Base-by-base conservation (phyloP, 164 flowering plant genomes). In the Pachysandra terminalis region DNA sequence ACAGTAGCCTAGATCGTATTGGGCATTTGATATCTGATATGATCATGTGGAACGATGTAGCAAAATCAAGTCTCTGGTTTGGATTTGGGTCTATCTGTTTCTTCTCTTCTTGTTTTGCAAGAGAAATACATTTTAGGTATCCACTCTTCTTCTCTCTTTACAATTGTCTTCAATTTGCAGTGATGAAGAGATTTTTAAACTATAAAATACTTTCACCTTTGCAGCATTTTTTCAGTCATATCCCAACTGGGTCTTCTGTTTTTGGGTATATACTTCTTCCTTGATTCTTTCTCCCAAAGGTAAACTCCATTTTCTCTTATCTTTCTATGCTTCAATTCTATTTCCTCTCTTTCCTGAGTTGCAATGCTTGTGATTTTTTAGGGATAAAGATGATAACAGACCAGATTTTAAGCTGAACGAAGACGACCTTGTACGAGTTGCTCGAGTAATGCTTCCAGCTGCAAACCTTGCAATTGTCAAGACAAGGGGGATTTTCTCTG, bases 41-140 rank as follows among this genome's bases (percentile, higher is more conserved):
- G 76, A 69, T 87, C 2, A 85, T 91, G 96, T 94, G 98, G 98
- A 90, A 77, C 51, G 96, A 94, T 79, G 87, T 86, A 1, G 84
- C 98, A 10, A 94, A 81, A 75, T 90, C 97, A 5, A 86, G 82
- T 68, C 91, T 94, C 59, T 94, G 98, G 97, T 91, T 94, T 71
- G 98, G 97, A 54, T 77, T 90, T 70, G 98, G 98, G 40, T 85
- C 84, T 66, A 73, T 94, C 19, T 87, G 88, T 66, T 81, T 91
- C 85, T 65, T 89, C 21, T 91, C 97, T 66, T 86, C 96, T 76
- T 88, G 91, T 74, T 91, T 91, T 67, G 24, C 96, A 8, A 72
- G 65, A 69, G 94, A 86, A 28, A n/a, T 90, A 15, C 81, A 54
- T 73, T 86, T 88, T 45, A 92, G 98, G 98, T 95, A 54, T 26